Base-by-base conservation (phyloP, 345 rosid genomes). In the Aethionema arabicum region DNA sequence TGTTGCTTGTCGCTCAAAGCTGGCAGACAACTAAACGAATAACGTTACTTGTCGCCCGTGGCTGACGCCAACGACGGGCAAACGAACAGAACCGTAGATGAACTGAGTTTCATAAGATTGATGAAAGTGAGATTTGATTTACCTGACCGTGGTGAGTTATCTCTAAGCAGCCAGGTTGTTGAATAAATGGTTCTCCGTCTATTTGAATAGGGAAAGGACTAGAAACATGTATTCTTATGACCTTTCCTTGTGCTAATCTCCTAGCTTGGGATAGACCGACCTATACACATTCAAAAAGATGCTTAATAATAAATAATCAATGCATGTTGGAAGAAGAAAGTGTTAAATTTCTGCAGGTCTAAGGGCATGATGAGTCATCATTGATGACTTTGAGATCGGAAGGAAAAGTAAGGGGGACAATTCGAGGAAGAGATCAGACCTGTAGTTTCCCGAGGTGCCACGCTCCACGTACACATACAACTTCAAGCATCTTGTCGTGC, bases 401-500 rank as follows among this genome's bases (percentile, higher is more conserved):
- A 43, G 36, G 1, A 43, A n/a, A 45, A 44, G 49, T 4, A 67
- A 45, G 47, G 50, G 40, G 46, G n/a, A n/a, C 8, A 3, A 48
- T 27, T 50, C 4, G 14, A 41, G 8, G 52, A 52, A 59, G 33
- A 40, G 15, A 45, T 27, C 41, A 42, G 13, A 85, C 96, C 91
- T 88, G 96, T 71, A 88, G 84, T 63, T 88, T 88, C 49, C 96
- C 96, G 11, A 88, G 91, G 63, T 88, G 96, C 96, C 96, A 88
- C 8, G 96, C 90, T 65, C 96, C 96, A 54, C 84, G 74, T 35
- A 88, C 72, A 32, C 86, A 83, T 32, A 88, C 96, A 56, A 88
- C 89, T 77, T 88, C 96, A 9, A 88, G 83, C 36, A 73, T 64
- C 67, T 83, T 82, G 77, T 88, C 96, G 58, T 88, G 90, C 87